Base-by-base conservation (phyloP, 2,329 filamentous ascomycete genomes). In the Juglanconis sp. region DNA sequence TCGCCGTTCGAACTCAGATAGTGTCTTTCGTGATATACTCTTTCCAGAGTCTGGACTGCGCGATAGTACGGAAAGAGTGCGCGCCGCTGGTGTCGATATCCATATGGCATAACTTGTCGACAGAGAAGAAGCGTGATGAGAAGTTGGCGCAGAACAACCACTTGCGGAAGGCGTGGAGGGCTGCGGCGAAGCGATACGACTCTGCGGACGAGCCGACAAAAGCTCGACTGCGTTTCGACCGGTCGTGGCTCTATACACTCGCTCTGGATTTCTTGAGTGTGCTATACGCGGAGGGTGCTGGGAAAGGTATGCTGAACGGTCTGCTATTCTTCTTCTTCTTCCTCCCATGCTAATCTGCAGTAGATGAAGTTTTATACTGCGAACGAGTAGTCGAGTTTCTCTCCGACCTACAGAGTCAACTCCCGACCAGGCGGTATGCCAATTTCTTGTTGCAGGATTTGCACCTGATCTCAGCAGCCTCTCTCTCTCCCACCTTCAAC, bases 351-450 rank as follows among this genome's bases (percentile, higher is more conserved):
- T 68, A 65, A 74, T 53, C 15, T 52, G 58, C 49, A 48, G 64
- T 73, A 74, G 88, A 92, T 36, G 87, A 90, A 66, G 72, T 92
- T 24, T 76, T 86, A 3, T 99, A 97, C 73, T 96, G 92, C 71
- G 94, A 98, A 74, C 86, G 93, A n/a, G 94, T 98, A 64, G 76
- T 95, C 55, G 95, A 99, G 73, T 88, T 99, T 55, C 79, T 99
- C 52, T 88, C 90, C 8, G 95, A 99, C 71, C 77, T 99, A 24
- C 87, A 96, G 72, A 97, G 94, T 69, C 95, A 99, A 72, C 79
- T 98, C 52, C 95, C 95, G 0, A 99, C 96, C 3, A 83, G 95
- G 67, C 87, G 95, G 73, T 98, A 98, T 72, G 91, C 96, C 71
- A 97, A 97, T 73, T 87, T 91, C 1, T 77, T 99, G 47, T 74